Evolutionary conservation across 2,329 filamentous ascomycete genomes (phyloP).

Genomic region (Aureobasidium vineae): DNA sequence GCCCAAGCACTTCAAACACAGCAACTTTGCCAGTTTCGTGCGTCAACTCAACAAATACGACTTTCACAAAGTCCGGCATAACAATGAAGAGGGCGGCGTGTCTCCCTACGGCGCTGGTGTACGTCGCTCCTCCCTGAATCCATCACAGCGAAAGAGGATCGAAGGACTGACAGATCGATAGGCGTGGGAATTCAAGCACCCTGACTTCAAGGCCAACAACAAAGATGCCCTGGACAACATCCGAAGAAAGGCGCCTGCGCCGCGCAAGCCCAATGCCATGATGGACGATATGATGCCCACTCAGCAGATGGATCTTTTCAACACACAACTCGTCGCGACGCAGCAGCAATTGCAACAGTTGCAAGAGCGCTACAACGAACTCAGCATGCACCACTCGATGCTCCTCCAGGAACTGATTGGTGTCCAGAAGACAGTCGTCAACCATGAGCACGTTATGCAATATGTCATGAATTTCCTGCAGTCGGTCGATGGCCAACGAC

Average conservation of each 20-base stretch:
- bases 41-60: constrained; percentile 96
- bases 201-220: constrained; percentile 91
- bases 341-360: constrained; percentile 89
- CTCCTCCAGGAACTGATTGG: constrained; percentile 63
- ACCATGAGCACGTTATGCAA: constrained; percentile 69
- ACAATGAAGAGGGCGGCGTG: constrained; percentile 80
- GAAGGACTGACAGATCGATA: constrained; percentile 44
- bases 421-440: constrained; percentile 67
- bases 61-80: constrained; percentile 94
- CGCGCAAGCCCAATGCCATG: constrained; percentile 65
- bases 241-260: constrained; percentile 87
- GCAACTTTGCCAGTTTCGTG: constrained; percentile 96
- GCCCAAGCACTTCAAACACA: constrained; percentile 98
- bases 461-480: constrained; percentile 68
- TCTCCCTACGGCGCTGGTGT: constrained; percentile 81
- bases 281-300: constrained; percentile 75
- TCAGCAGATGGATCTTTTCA: constrained; percentile 86
- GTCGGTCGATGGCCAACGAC: constrained; percentile 61
- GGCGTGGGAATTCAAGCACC: constrained; percentile 97
- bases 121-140: constrained; percentile 34
- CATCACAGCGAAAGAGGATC: not conserved
- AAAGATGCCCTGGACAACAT: constrained; percentile 98
- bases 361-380: constrained; percentile 78
- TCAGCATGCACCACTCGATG: constrained; percentile 65
- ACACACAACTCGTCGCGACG: constrained; percentile 82